Base-by-base conservation (phyloP, 2,329 filamentous ascomycete species). In the Ceratocystis albifundus region DNA sequence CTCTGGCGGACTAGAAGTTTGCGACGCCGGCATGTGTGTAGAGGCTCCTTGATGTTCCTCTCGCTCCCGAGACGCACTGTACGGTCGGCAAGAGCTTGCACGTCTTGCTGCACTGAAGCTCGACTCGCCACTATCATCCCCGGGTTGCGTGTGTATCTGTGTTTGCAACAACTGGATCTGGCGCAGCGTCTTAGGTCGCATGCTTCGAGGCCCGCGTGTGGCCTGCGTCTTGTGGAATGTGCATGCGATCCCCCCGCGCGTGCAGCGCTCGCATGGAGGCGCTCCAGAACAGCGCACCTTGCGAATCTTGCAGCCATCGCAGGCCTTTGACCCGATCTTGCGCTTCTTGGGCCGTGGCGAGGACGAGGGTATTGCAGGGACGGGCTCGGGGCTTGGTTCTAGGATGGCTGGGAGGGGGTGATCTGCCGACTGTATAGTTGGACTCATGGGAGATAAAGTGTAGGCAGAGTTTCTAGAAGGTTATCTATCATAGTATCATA, bases 281-380 rank as follows among this genome's bases (percentile, higher is more conserved):
- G 73, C 72, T 62, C 79, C 80, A 15, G 76, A 77, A 71, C 80
- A 82, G 61, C 77, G 76, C 67, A 82, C 77, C 73, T 82, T 82
- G 65, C 80, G 76, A 53, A 82, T 76, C 72, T 80, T 81, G 73
- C 80, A 82, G 22, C 76, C 78, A 68, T 82, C 80, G 71, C 80
- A 81, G 10, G 79, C 79, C 36, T 67, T 67, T 17, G 63, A 65
- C 5, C 62, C 62, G 45, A 67, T 36, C 41, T 65, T 67, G 32
- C 66, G 66, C 30, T 67, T 67, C 28, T 67, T 67, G n/a, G 62
- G 48, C 15, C 25, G 10, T 5, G 63, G 50, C 48, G 15, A 22
- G 25, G 53, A 30, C 53, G 5, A 20, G 53, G 53, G 15, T 22
- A 8, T 36, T 22, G 50, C 32, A 20, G n/a, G 53, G 50, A 28